Percentiles rank a stretch among this genome's conserved stretches.
Evolutionary conservation across 1,139 yeast species (phyloP).

Genomic region (Kodamaea derodonti): DNA sequence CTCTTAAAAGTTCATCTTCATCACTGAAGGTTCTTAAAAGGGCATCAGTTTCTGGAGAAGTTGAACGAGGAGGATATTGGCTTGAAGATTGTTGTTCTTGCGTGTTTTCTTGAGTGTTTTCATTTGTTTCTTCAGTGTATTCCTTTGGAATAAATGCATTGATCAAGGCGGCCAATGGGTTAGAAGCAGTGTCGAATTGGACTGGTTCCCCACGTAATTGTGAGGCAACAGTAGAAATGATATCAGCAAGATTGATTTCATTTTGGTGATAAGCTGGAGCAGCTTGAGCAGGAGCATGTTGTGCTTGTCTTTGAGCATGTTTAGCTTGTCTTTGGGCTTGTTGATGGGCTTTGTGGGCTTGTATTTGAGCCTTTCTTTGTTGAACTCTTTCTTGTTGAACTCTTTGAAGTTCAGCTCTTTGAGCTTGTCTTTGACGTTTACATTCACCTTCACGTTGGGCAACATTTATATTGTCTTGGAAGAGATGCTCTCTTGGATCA

Average conservation of each 20-base stretch:
- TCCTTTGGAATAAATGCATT: slow-evolving; percentile 5
- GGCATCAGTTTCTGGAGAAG: neutral
- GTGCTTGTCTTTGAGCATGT: neutral
- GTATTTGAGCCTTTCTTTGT: neutral
- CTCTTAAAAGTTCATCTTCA: slow-evolving; percentile 3
- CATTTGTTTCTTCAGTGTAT: slow-evolving; percentile 2
- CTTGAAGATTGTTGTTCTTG: neutral
- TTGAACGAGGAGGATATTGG: neutral
- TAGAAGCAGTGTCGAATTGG: neutral
- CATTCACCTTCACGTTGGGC: neutral
- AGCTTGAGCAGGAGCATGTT: neutral
- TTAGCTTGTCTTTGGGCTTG: neutral
- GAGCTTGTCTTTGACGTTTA: neutral
- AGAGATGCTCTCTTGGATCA: neutral
- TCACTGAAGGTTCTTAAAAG: slow-evolving; percentile 1
- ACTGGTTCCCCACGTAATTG: slow-evolving; percentile 1
- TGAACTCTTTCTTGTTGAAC: neutral
- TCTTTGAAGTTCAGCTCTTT: neutral
- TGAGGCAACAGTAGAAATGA: neutral
- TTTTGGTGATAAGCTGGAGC: neutral
- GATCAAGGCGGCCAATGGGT: slow-evolving; percentile 3
- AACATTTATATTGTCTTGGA: neutral
- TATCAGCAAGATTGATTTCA: neutral
- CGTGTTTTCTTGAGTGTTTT: neutral
- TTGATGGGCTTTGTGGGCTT: neutral